Evolutionary conservation across 257 asterid genomes (phyloP), one percentile per base, ranked within the genome.

Genomic region (Penstemon davidsonii): DNA sequence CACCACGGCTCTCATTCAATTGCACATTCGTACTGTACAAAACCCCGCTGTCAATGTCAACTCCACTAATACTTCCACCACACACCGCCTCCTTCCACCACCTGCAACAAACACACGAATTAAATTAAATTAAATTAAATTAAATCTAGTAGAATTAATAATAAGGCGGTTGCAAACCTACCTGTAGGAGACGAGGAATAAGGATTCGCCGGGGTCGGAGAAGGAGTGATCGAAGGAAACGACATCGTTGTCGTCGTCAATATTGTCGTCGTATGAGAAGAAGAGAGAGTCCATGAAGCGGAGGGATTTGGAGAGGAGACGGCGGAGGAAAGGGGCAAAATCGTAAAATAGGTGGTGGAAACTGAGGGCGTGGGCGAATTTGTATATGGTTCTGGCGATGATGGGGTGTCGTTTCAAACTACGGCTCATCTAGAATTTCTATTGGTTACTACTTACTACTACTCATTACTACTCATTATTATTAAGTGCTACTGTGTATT

Each of bases 21-120:
- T 9, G 77, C 64, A 62, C 76, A 18, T 72, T 54, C 33, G 83
- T 78, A 55, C 42, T 64, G 64, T 79, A 77, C 76, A 75, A 19
- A 49, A 80, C 71, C 40, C 81, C 83, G 58, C 10, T 41, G 3
- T 47, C 52, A 60, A 64, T 41, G 3, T 47, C 52, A 64, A 64
- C 75, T 63, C 56, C 82, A 50, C 37, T 13, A 59, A 45, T 25
- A 41, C 71, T 63, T 12, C 78, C 82, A 15, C 74, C 77, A 10
- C 66, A 60, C 60, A 73, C 71, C n/a, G 85, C 88, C 60, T 80
- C 90, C 50, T 50, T 71, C 85, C 88, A 87, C 94, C 94, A 87
- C 57, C 94, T 86, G 77, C 60, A 43, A 52, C 72, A 55, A 1
- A 52, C 43, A 67, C 7, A 4, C 33, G 4, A 66, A 38, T 3